These are phyloP conservation scores for Phylloporus rhodoxanthus DNA, from an alignment of 768 basidiomycete species.

Conservation along the genomic window DNA sequence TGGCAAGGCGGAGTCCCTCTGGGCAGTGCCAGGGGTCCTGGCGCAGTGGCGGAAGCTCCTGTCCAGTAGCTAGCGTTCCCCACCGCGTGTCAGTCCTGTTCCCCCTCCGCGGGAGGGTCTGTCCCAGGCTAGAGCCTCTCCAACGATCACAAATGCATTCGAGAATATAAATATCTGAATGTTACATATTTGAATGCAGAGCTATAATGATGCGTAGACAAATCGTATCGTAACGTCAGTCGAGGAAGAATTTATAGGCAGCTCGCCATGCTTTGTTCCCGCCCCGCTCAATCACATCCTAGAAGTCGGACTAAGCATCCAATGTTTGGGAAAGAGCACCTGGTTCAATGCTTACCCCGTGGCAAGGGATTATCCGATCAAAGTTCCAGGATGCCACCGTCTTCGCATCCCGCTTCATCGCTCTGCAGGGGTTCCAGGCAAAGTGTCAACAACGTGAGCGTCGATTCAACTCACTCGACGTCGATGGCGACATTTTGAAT, in stretches of 20 bases:
- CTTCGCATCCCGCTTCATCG: constrained; percentile 58
- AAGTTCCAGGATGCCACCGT: constrained; percentile 71
- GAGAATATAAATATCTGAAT: background rate
- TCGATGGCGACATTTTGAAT: constrained; percentile 18
- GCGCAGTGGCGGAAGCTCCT: no score
- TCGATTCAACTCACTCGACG: constrained; percentile 22
- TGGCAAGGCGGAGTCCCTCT: no score
- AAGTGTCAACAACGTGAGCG: background rate
- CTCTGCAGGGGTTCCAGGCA: constrained; percentile 22
- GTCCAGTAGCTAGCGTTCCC: no score
- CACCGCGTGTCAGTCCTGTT: no score
- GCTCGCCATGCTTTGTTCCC: constrained; percentile 52
- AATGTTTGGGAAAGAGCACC: background rate
- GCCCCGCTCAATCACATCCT: constrained; percentile 59
- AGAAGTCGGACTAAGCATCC: background rate
- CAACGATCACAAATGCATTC: background rate
- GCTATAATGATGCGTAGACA: background rate
- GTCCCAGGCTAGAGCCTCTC: no score
- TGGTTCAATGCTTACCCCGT: constrained; percentile 38
- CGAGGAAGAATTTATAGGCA: constrained; percentile 33
- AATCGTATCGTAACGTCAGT: constrained; percentile 4
- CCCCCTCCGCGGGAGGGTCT: no score
- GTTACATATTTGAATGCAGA: constrained; percentile 6
- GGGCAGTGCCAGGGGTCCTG: no score
- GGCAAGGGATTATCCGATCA: constrained; percentile 68